phyloP scores from a whole-genome alignment of 805 yeast genomes.

The Hanseniaspora pseudoguilliermondii region DNA sequence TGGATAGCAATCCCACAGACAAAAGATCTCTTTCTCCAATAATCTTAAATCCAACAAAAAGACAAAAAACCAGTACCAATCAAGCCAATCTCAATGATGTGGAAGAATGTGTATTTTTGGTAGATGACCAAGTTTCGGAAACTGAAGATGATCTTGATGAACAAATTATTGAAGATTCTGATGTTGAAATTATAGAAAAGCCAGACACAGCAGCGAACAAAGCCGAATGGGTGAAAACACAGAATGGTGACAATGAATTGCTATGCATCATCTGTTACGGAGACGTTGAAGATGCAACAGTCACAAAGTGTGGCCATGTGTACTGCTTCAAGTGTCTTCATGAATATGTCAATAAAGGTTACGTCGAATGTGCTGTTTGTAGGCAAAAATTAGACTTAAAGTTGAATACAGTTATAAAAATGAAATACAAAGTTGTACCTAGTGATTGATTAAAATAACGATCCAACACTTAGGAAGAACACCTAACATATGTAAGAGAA shows the following conservation, averaged over 20 bases:
- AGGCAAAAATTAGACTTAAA: constrained; percentile 28
- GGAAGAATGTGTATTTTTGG: neutral
- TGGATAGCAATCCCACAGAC: neutral
- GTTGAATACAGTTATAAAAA: constrained; percentile 23
- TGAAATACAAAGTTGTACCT: constrained; percentile 22
- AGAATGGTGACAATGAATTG: constrained; percentile 27
- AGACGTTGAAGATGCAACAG: constrained; percentile 35
- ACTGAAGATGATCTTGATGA: constrained; percentile 15
- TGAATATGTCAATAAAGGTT: constrained; percentile 24
- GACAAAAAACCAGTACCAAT: neutral
- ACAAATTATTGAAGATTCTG: constrained; percentile 31
- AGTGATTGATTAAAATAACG: neutral
- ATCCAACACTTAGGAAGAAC: too few relatives aligned
- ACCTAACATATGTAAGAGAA: too few relatives aligned
- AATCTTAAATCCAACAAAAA: neutral
- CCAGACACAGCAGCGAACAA: constrained; percentile 14
- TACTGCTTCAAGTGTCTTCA: constrained; percentile 44
- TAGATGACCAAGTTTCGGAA: neutral
- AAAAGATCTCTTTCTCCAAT: neutral
- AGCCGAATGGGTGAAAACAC: constrained; percentile 16
- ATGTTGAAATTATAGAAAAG: constrained; percentile 17
- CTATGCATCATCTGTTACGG: constrained; percentile 45
- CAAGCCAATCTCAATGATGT: constrained; percentile 13
- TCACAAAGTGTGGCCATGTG: constrained; percentile 46
- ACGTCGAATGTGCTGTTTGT: constrained; percentile 35